A percentile compares a stretch with the other conserved stretches of the same genome.
Evolutionary conservation across 768 basidiomycete genomes (phyloP).

Genomic region (Naganishia friedmannii): DNA sequence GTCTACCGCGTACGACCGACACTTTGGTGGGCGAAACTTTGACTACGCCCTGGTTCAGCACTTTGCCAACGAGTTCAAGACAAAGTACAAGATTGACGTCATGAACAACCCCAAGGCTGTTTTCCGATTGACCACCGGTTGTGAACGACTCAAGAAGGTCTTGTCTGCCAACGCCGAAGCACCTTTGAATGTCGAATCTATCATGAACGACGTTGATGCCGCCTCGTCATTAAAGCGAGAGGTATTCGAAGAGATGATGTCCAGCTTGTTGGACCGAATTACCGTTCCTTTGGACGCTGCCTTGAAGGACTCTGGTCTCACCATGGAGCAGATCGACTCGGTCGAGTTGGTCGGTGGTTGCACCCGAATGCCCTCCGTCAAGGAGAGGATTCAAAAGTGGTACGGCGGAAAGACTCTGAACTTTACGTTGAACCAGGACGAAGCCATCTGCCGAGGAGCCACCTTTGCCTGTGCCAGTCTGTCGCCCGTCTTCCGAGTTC

Average conservation of each 20-base stretch:
- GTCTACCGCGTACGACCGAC: slow-evolving; percentile 81
- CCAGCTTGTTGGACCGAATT: slow-evolving; percentile 72
- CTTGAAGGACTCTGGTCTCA: slow-evolving; percentile 73
- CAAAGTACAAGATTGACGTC: slow-evolving; percentile 98
- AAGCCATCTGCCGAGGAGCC: slow-evolving; percentile 90
- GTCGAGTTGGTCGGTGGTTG: slow-evolving; percentile 91
- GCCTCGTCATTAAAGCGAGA: slow-evolving; percentile 80
- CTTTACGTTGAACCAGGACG: slow-evolving; percentile 95
- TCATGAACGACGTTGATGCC: slow-evolving; percentile 94
- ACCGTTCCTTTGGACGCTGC: slow-evolving; percentile 71
- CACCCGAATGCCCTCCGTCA: slow-evolving; percentile 89
- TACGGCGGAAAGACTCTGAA: slow-evolving; percentile 80
- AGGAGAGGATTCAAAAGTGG: slow-evolving; percentile 75
- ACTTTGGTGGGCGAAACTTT: slow-evolving; percentile 94
- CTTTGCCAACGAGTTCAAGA: slow-evolving; percentile 87
- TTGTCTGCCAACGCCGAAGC: slow-evolving; percentile 89
- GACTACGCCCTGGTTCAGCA: slow-evolving; percentile 84
- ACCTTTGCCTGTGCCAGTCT: slow-evolving; percentile 97
- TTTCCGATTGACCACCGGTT: slow-evolving; percentile 82
- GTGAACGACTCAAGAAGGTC: slow-evolving; percentile 94
- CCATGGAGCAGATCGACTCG: slow-evolving; percentile 78
- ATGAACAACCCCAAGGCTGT: slow-evolving; percentile 81
- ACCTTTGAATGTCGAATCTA: slow-evolving; percentile 86
- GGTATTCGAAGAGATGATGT: slow-evolving; percentile 72
- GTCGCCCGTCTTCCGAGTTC: slow-evolving; percentile 95